Base-by-base conservation (phyloP, 331 rosid species). In the Stylosanthes scabra region DNA sequence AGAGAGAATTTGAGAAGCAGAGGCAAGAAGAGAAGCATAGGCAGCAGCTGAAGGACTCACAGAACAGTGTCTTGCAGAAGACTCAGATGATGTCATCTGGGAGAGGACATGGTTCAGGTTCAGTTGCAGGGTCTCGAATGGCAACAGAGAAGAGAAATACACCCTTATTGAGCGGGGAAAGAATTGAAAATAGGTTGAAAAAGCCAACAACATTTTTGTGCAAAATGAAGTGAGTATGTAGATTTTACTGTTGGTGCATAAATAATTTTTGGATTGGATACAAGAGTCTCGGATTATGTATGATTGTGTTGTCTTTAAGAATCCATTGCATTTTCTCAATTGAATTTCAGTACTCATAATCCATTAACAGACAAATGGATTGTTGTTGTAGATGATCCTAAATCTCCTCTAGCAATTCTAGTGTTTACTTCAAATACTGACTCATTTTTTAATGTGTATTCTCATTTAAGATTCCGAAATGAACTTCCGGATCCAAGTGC, bases 401-500 rank as follows among this genome's bases (percentile, higher is more conserved):
- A 16, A 39, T 66, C 74, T 78, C 41, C 15, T 66, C n/a, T 60
- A 6, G 56, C 64, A 25, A 28, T 63, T 39, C 13, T 74, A 14
- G 46, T 60, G 39, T 66, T 54, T 66, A 50, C 68, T 75, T 75
- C 71, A 72, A 11, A 3, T 59, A 52, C 85, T 91, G 82, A 89
- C 62, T 39, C 58, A n/a, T 51, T 79, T 79, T 51, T 46, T 52
- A 56, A 63, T 63, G 64, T 84, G 20, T 74, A 4, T 72, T 80
- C 77, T 71, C 44, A 63, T 74, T 70, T 39, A 72, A 95, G 99
- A 68, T 95, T 95, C 81, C 93, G 99, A 59, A 95, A 92, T 78
- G 99, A 95, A 75, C 99, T 95, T 78, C 99, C 97, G 13, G 99
- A 95, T 83, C 94, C 93, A 46, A 87, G 97, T 85, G 99, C 99